Evolutionary conservation across 208 protist genomes (phyloP), one percentile per base, ranked within the genome.

Genomic region (Leishmania braziliensis): DNA sequence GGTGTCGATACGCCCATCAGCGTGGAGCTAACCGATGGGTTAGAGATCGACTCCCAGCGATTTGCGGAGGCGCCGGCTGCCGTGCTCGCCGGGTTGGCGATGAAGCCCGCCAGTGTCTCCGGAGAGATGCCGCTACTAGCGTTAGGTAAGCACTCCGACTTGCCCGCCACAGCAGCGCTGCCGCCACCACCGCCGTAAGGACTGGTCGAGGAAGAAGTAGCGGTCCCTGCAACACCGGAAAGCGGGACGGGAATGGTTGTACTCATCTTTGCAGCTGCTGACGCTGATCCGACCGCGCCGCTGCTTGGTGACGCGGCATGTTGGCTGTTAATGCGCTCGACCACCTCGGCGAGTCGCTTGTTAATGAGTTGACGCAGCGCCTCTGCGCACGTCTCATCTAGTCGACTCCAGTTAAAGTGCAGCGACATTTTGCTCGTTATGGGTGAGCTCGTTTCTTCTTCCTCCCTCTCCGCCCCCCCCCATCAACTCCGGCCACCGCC

Each of bases 311-410:
- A 75, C 71, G 39, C 50, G 5, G 50, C 9, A 39, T 36, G 43
- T 20, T 18, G 73, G 53, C 6, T 36, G 80, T 85, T 85, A 16
- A 82, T 85, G 50, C 73, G 74, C 46, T 79, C 82, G 43, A 86
- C 82, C 8, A 82, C 73, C 66, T 86, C 82, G 23, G 82, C 77
- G n/a, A 86, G 82, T 0, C 82, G 82, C 53, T 79, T 86, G 60
- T 97, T 97, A 63, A 95, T 69, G 20, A 97, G 81, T 1, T 84
- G 78, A 0, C 89, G 86, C 46, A 97, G 77, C 18, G 91, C 90
- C 78, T 94, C 88, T 3, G 92, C 89, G 23, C 89, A 88, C 26
- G 91, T 95, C 51, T 93, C 88, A 79, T 97, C 94, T 9, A 97
- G 74, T 6, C 86, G 75, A 26, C 83, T 81, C 94, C 94, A 97